Percentiles rank a stretch among this genome's conserved stretches.
phyloP scores from a whole-genome alignment of 1,284 basidiomycete species.

The Lentinus polychrous region DNA sequence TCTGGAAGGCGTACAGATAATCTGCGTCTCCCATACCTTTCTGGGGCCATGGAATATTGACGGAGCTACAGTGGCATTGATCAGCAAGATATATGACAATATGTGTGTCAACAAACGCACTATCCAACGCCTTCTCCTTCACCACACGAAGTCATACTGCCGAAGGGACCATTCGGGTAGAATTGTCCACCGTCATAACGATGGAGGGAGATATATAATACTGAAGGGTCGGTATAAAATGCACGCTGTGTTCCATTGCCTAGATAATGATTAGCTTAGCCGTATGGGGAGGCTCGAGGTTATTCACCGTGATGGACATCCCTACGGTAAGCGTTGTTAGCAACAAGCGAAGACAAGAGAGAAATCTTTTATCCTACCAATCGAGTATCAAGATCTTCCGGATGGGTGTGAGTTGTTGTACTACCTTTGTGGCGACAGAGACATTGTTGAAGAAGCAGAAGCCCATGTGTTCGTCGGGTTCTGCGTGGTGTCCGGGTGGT shows the following conservation, averaged over 20 bases:
- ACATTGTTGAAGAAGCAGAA: slow-evolving; percentile 99
- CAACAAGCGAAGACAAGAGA: neutral
- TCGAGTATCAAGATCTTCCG: slow-evolving; percentile 90
- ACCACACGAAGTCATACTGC: slow-evolving; percentile 81
- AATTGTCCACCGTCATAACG: slow-evolving; percentile 88
- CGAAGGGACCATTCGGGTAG: slow-evolving; percentile 91
- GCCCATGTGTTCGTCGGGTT: slow-evolving; percentile 96
- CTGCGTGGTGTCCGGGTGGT: slow-evolving; percentile 97
- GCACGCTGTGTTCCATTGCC: slow-evolving; percentile 96
- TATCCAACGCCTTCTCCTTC: slow-evolving; percentile 78
- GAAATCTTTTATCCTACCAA: slow-evolving; percentile 65
- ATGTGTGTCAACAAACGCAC: slow-evolving; percentile 27
- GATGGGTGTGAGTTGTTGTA: slow-evolving; percentile 60
- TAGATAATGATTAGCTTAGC: slow-evolving; percentile 7
- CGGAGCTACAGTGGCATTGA: slow-evolving; percentile 46
- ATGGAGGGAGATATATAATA: slow-evolving; percentile 96
- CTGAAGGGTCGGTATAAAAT: slow-evolving; percentile 86
- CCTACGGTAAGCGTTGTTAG: slow-evolving; percentile 39
- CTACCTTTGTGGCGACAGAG: slow-evolving; percentile 82
- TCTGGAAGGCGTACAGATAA: slow-evolving; percentile 95
- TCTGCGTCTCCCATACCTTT: slow-evolving; percentile 91
- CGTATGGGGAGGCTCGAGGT: neutral
- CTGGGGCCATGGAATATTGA: slow-evolving; percentile 95
- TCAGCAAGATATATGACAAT: slow-evolving; percentile 11
- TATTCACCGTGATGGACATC: slow-evolving; percentile 91